A percentile compares a stretch with the other conserved stretches of the same genome.
Evolutionary conservation across 2,329 filamentous ascomycete genomes (phyloP).

Genomic region (Alternaria sp.): DNA sequence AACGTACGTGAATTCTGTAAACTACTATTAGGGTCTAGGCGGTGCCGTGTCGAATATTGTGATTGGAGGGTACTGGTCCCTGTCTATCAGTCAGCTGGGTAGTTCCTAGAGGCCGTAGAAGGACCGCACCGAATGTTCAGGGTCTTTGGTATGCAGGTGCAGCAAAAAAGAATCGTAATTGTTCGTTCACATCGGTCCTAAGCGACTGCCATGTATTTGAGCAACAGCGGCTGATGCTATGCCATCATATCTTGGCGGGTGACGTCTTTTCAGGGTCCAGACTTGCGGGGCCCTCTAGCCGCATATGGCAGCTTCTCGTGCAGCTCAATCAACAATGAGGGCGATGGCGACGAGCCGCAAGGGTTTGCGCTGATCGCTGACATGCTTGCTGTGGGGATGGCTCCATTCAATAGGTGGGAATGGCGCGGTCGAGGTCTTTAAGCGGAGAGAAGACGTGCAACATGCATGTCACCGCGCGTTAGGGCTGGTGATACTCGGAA

Average conservation of each 20-base stretch:
- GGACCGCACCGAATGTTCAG: neutral
- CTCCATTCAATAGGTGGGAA: constrained; percentile 6
- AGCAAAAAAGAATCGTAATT: constrained; percentile 1
- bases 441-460: neutral
- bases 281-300: constrained; percentile 17
- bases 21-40: neutral
- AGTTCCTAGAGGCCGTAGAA: neutral
- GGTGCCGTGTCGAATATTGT: neutral
- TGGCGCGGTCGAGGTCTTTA: neutral
- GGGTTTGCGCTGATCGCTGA: constrained; percentile 2
- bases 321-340: constrained; percentile 7
- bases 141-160: neutral
- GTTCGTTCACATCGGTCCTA: neutral
- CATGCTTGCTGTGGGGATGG: neutral
- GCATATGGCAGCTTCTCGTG: neutral
- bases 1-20: neutral
- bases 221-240: constrained; percentile 11
- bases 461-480: constrained; percentile 7
- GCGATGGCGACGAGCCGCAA: constrained; percentile 9
- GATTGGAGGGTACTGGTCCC: neutral
- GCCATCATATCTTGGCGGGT: constrained; percentile 21
- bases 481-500: neutral
- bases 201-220: constrained; percentile 10
- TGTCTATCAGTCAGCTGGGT: neutral
- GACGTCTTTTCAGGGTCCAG: constrained; percentile 23